Evolutionary conservation across 177 flowering plant genomes (phyloP).

Genomic region (Vitis hybrid): DNA sequence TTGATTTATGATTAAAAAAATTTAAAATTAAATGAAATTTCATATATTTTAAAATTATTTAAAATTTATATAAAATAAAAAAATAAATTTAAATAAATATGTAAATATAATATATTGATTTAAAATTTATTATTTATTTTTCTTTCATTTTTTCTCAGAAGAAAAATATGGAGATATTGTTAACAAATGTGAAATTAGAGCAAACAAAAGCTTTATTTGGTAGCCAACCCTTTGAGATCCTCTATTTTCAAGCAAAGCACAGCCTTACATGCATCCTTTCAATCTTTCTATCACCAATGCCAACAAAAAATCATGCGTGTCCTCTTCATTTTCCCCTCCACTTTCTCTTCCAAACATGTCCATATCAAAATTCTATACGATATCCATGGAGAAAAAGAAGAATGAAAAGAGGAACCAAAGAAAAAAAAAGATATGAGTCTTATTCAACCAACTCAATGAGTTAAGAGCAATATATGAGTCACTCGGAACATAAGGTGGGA

Average conservation of each 20-base stretch:
- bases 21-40: no score
- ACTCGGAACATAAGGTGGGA: no score
- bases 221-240: not conserved
- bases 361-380: slow-evolving; percentile 10
- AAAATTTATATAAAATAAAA: no score
- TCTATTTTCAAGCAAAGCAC: slow-evolving; percentile 11
- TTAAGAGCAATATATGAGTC: no score
- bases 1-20: no score
- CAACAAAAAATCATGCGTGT: slow-evolving; percentile 5
- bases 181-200: not conserved
- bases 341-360: slow-evolving; percentile 17
- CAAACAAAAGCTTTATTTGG: not conserved
- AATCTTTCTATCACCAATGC: slow-evolving; percentile 17
- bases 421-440: no score
- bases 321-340: slow-evolving; percentile 4
- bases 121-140: no score
- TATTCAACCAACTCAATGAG: no score
- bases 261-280: slow-evolving; percentile 17
- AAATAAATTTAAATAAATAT: no score
- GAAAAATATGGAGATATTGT: not conserved
- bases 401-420: not conserved
- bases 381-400: not conserved
- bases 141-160: not conserved
- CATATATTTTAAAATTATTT: no score
- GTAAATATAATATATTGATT: no score